Percentiles rank a stretch among this genome's conserved stretches.
phyloP scores from a whole-genome alignment of 2,329 filamentous ascomycete species.

The Aspergillus ochraceus region DNA sequence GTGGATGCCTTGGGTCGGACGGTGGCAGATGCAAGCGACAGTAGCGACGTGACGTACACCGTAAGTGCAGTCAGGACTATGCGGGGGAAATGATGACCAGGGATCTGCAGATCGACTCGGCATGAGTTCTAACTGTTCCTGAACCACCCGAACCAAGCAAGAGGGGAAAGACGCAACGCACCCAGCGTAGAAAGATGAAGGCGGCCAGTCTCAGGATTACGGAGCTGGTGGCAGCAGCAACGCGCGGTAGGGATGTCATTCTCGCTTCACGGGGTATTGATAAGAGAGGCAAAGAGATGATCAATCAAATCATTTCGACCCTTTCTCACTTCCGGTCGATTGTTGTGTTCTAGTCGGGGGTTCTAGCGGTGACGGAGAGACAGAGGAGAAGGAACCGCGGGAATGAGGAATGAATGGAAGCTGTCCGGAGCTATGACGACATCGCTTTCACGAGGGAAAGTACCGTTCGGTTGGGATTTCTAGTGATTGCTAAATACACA shows the following conservation, averaged over 20 bases:
- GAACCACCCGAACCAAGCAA: neutral
- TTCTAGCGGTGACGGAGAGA: neutral
- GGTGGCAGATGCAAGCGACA: constrained; percentile 9
- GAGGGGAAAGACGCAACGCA: constrained; percentile 18
- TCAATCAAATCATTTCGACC: neutral
- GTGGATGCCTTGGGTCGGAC: neutral
- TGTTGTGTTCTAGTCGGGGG: neutral
- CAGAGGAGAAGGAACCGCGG: neutral
- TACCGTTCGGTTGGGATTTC: too few relatives aligned
- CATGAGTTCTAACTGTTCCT: neutral
- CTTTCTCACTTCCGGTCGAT: too few relatives aligned
- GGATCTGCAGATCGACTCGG: constrained; percentile 33
- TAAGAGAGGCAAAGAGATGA: neutral
- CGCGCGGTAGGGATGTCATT: constrained; percentile 24
- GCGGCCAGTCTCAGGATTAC: constrained; percentile 34
- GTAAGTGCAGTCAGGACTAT: constrained; percentile 43
- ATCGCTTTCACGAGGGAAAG: neutral
- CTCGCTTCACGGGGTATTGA: neutral
- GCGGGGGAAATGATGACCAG: constrained; percentile 36
- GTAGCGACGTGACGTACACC: constrained; percentile 47
- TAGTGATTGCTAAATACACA: too few relatives aligned
- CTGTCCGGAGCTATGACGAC: neutral
- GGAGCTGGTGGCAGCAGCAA: constrained; percentile 38
- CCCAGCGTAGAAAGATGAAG: constrained; percentile 49
- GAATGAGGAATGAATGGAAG: neutral